A percentile compares a stretch with the other conserved stretches of the same genome.
phyloP scores from a whole-genome alignment of 768 basidiomycete species.

The Agaricus bisporus region DNA sequence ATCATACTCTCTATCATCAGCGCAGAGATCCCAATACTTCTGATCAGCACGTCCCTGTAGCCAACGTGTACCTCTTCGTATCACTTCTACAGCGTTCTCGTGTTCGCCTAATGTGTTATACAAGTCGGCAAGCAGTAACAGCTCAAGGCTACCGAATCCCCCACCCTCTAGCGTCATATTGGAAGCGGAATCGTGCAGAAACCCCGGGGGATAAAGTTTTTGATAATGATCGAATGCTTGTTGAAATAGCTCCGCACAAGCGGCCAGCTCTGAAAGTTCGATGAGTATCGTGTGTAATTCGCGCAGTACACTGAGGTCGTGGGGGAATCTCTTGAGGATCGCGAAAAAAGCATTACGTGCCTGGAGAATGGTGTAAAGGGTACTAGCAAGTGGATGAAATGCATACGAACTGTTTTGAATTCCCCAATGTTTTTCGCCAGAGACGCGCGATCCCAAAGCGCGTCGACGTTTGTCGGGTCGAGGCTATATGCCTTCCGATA shows the following conservation, averaged over 20 bases:
- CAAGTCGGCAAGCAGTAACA: slow-evolving; percentile 84
- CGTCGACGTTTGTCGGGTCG: slow-evolving; percentile 77
- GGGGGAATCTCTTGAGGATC: slow-evolving; percentile 70
- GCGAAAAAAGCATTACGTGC: slow-evolving; percentile 59
- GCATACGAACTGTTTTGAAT: slow-evolving; percentile 47
- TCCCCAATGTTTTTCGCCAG: slow-evolving; percentile 76
- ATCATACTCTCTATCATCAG: slow-evolving; percentile 91
- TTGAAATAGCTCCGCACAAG: slow-evolving; percentile 64
- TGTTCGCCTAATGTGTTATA: slow-evolving; percentile 67
- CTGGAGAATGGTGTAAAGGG: slow-evolving; percentile 20
- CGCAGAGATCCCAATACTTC: slow-evolving; percentile 72
- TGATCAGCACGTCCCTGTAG: slow-evolving; percentile 76
- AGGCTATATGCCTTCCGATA: slow-evolving; percentile 76
- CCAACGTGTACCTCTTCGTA: slow-evolving; percentile 82
- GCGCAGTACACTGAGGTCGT: slow-evolving; percentile 72
- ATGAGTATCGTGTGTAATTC: slow-evolving; percentile 76
- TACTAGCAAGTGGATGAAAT: not conserved
- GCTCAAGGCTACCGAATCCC: slow-evolving; percentile 58
- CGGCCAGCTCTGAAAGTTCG: slow-evolving; percentile 59
- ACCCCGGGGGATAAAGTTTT: slow-evolving; percentile 36
- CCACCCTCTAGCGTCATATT: slow-evolving; percentile 26
- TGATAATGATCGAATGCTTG: slow-evolving; percentile 71
- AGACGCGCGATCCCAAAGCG: slow-evolving; percentile 84
- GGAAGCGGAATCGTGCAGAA: slow-evolving; percentile 22
- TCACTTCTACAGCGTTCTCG: slow-evolving; percentile 58